phyloP scores from a whole-genome alignment of 768 basidiomycete species.

The Podaxis sp. region DNA sequence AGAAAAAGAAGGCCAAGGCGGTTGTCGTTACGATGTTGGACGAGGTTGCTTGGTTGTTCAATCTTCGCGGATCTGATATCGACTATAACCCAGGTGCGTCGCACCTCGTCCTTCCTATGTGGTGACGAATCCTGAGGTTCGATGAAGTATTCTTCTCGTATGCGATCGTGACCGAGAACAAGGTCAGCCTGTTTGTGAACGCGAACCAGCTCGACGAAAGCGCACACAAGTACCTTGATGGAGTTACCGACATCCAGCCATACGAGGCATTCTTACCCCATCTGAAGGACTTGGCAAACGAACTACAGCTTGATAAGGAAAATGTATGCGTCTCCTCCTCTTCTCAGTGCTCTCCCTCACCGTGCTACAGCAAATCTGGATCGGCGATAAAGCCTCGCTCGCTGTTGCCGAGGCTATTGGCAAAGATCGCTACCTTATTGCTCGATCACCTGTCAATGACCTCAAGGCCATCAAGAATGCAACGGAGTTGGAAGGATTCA shows the following conservation, averaged over 20 bases:
- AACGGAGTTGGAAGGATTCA: conserved; percentile 86
- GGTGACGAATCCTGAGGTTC: conserved; percentile 4
- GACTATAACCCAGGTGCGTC: conserved; percentile 67
- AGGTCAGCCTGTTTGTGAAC: conserved; percentile 71
- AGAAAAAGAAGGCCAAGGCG: conserved; percentile 64
- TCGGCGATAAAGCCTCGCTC: conserved; percentile 77
- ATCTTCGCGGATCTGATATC: conserved; percentile 90
- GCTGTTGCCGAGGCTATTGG: conserved; percentile 83
- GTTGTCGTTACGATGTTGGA: conserved; percentile 87
- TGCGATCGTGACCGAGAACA: conserved; percentile 66
- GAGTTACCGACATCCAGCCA: conserved; percentile 61
- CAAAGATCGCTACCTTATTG: conserved; percentile 49
- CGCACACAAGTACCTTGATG: conserved; percentile 48
- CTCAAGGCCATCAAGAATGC: conserved; percentile 80
- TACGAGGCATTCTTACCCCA: conserved; percentile 71
- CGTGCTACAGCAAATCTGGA: conserved; percentile 60
- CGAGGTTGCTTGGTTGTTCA: conserved; percentile 94
- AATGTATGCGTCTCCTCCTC: conserved; percentile 26
- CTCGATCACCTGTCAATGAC: conserved; percentile 74
- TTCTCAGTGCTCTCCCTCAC: neutral
- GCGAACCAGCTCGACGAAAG: conserved; percentile 45
- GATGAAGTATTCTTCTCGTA: conserved; percentile 87
- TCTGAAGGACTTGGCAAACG: conserved; percentile 48
- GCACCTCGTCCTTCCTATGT: neutral
- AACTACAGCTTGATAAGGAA: conserved; percentile 32